A percentile compares a stretch with the other conserved stretches of the same genome.
phyloP scores from a whole-genome alignment of 768 basidiomycete genomes.

The Exsudoporus frostii region DNA sequence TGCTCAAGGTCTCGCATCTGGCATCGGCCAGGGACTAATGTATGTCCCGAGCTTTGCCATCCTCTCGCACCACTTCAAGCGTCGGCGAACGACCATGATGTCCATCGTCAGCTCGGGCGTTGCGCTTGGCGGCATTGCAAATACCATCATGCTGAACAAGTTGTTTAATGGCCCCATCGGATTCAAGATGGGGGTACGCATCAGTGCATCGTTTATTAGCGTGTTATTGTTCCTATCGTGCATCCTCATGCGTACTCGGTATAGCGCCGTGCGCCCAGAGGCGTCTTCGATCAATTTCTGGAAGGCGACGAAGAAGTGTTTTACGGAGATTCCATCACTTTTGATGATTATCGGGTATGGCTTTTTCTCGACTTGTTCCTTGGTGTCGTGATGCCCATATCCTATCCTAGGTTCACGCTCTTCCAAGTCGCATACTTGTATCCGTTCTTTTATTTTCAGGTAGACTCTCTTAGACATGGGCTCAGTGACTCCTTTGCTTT shows the following conservation, averaged over 20 bases:
- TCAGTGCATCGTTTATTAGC: constrained; percentile 39
- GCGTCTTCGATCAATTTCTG: constrained; percentile 7
- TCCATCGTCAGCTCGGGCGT: constrained; percentile 46
- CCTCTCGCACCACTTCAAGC: constrained; percentile 44
- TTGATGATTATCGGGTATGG: constrained; percentile 23
- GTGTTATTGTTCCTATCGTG: constrained; percentile 38
- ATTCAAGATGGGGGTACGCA: constrained; percentile 38
- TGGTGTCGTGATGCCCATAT: background rate
- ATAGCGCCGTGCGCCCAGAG: background rate
- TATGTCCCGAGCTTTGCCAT: constrained; percentile 44
- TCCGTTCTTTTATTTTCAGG: constrained; percentile 58
- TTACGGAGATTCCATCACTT: constrained; percentile 23
- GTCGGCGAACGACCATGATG: constrained; percentile 40
- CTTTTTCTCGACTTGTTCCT: background rate
- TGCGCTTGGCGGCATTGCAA: constrained; percentile 51
- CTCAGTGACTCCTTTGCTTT: constrained; percentile 47
- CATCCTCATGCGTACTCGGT: constrained; percentile 36
- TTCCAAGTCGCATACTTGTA: constrained; percentile 44
- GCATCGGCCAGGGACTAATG: constrained; percentile 42
- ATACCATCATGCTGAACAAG: constrained; percentile 62
- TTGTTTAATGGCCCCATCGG: constrained; percentile 41
- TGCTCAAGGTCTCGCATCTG: constrained; percentile 42
- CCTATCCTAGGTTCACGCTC: constrained; percentile 15
- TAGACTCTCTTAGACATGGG: constrained; percentile 50
- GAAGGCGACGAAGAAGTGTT: constrained; percentile 21